A percentile compares a stretch with the other conserved stretches of the same genome.
These are phyloP conservation scores for Eucalyptus pauciflora DNA, from an alignment of 345 rosid species.

Conservation along the genomic window DNA sequence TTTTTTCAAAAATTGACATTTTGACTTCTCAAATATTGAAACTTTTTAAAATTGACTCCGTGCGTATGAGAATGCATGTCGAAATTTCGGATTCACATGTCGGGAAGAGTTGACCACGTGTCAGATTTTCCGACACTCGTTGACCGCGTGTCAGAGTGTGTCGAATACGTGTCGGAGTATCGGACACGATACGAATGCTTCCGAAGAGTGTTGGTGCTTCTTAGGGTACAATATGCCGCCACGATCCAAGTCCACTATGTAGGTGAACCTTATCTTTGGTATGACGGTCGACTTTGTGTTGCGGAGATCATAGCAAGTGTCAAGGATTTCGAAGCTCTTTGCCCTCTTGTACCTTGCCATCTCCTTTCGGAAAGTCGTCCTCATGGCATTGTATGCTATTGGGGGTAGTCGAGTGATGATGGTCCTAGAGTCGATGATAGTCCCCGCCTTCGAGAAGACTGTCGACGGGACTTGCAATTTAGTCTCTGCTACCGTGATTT, in stretches of 20 bases:
- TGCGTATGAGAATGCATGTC: too few relatives aligned
- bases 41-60: too few relatives aligned
- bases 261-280: constrained; percentile 69
- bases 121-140: too few relatives aligned
- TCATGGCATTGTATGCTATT: constrained; percentile 51
- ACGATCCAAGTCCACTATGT: constrained; percentile 3
- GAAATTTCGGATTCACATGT: too few relatives aligned
- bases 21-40: too few relatives aligned
- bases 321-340: constrained; percentile 49
- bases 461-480: background rate
- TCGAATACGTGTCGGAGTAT: too few relatives aligned
- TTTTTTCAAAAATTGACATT: too few relatives aligned
- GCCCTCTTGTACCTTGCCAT: constrained; percentile 36
- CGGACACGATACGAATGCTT: too few relatives aligned
- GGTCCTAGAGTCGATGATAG: constrained; percentile 71
- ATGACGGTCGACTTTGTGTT: constrained; percentile 54
- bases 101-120: too few relatives aligned
- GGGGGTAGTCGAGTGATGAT: constrained; percentile 73
- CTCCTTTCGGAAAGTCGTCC: constrained; percentile 48
- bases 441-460: background rate
- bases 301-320: constrained; percentile 77
- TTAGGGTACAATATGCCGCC: background rate
- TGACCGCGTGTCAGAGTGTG: too few relatives aligned
- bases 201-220: too few relatives aligned
- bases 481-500: background rate